Evolutionary conservation across 441 rosid species (phyloP).

Genomic region (Erodium trifolium): DNA sequence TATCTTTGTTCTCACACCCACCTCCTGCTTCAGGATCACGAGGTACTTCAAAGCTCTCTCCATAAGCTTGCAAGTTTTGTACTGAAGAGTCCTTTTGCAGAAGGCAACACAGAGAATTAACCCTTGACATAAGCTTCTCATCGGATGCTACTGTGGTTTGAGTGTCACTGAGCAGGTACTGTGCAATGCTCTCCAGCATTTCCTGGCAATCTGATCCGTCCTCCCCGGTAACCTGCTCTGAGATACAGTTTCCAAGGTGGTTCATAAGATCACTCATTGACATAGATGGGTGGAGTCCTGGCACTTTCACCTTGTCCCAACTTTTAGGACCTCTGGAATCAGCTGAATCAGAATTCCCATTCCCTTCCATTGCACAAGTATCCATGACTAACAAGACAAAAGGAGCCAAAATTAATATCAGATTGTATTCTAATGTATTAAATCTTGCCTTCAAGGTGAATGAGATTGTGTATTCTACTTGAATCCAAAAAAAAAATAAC

Average conservation of each 20-base stretch:
- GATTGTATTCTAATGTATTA: too few relatives aligned
- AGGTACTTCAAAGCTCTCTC: background rate
- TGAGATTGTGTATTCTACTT: too few relatives aligned
- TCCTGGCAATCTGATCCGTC: slow-evolving; percentile 38
- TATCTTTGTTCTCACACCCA: slow-evolving; percentile 7
- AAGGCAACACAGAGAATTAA: slow-evolving; percentile 43
- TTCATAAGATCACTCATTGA: slow-evolving; percentile 40
- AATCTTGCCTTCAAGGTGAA: too few relatives aligned
- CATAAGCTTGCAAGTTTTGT: slow-evolving; percentile 15
- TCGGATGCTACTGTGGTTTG: slow-evolving; percentile 27
- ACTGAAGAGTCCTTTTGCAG: slow-evolving; percentile 37
- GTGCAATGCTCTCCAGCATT: slow-evolving; percentile 34
- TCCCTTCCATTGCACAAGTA: slow-evolving; percentile 51
- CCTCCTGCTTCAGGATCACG: slow-evolving; percentile 18
- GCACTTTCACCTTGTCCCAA: slow-evolving; percentile 30
- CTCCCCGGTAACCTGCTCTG: slow-evolving; percentile 49
- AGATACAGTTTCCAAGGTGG: slow-evolving; percentile 47
- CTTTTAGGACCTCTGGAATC: slow-evolving; percentile 43
- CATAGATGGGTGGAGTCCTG: slow-evolving; percentile 35
- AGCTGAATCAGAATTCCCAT: slow-evolving; percentile 46
- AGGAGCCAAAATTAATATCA: slow-evolving; percentile 14
- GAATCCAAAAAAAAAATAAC: too few relatives aligned
- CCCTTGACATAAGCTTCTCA: slow-evolving; percentile 39
- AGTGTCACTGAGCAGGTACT: slow-evolving; percentile 36
- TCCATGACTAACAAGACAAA: slow-evolving; percentile 47